Evolutionary conservation across 441 rosid species (phyloP).

Genomic region (Jatropha multifida): DNA sequence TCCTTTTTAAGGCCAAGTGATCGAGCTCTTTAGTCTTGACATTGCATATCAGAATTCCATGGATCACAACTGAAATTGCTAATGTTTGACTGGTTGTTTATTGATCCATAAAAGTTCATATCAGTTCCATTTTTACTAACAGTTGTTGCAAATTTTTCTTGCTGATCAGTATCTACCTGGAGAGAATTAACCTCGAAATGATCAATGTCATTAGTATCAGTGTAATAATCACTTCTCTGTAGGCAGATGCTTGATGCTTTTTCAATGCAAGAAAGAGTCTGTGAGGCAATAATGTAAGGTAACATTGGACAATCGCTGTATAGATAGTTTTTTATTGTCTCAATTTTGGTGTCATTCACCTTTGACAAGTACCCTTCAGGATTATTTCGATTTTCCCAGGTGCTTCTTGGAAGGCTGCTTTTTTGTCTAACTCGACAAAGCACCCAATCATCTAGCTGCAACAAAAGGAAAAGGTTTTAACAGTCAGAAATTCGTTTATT

Average conservation of each 20-base stretch:
- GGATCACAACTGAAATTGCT: constrained; percentile 19
- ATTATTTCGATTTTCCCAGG: constrained; percentile 28
- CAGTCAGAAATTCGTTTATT: background rate
- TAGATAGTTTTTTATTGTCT: constrained; percentile 32
- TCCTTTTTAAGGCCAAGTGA: constrained; percentile 23
- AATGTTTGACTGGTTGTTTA: constrained; percentile 25
- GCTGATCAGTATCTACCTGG: background rate
- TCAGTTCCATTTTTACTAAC: background rate
- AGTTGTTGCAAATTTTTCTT: background rate
- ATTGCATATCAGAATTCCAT: constrained; percentile 29
- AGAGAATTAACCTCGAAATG: constrained; percentile 23
- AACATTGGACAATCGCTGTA: constrained; percentile 42
- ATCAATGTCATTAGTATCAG: constrained; percentile 17
- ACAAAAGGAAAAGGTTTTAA: background rate
- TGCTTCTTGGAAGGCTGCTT: constrained; percentile 20
- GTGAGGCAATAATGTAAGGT: constrained; percentile 38
- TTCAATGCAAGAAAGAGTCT: background rate
- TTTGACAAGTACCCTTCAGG: constrained; percentile 17
- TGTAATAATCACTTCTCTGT: constrained; percentile 23
- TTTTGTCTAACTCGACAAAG: constrained; percentile 47
- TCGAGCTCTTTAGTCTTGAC: constrained; percentile 23
- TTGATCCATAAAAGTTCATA: constrained; percentile 1
- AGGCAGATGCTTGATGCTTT: constrained; percentile 23
- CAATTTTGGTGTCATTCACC: constrained; percentile 20
- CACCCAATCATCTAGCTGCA: constrained; percentile 61